Percentiles rank a stretch among this genome's conserved stretches.
phyloP scores from a whole-genome alignment of 441 rosid genomes.

The Brassica hybrid region DNA sequence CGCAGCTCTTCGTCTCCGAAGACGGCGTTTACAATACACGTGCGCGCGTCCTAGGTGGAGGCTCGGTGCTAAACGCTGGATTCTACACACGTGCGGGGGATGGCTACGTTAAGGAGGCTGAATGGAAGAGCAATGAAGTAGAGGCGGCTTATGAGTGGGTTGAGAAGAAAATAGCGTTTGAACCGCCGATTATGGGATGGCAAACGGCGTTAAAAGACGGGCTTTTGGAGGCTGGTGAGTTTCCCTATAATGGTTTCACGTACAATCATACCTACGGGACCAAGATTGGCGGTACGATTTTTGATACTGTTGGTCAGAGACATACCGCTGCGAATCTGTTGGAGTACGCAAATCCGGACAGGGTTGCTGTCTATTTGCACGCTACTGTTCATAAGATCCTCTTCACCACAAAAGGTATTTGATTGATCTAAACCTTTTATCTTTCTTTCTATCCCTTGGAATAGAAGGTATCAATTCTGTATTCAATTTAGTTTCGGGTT shows the following conservation, averaged over 20 bases:
- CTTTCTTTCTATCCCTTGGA: not conserved
- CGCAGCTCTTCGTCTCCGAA: constrained; percentile 60
- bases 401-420: constrained; percentile 51
- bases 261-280: constrained; percentile 55
- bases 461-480: not conserved
- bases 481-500: not conserved
- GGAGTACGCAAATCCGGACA: constrained; percentile 55
- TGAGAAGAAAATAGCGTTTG: constrained; percentile 55
- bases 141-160: constrained; percentile 60
- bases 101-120: constrained; percentile 43
- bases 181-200: constrained; percentile 55
- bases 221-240: constrained; percentile 56
- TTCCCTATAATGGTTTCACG: constrained; percentile 56
- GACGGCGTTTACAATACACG: constrained; percentile 66
- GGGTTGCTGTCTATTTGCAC: constrained; percentile 49
- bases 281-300: constrained; percentile 53
- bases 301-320: constrained; percentile 50
- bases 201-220: constrained; percentile 65
- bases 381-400: constrained; percentile 60
- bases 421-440: not conserved
- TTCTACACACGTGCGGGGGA: constrained; percentile 58
- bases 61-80: constrained; percentile 63
- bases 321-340: constrained; percentile 60
- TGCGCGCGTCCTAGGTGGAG: constrained; percentile 68
- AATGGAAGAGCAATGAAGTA: constrained; percentile 50